These are phyloP conservation scores for Pseudotsuga menziesii DNA, from an alignment of 75 land plant genomes.

Conservation along the genomic window DNA sequence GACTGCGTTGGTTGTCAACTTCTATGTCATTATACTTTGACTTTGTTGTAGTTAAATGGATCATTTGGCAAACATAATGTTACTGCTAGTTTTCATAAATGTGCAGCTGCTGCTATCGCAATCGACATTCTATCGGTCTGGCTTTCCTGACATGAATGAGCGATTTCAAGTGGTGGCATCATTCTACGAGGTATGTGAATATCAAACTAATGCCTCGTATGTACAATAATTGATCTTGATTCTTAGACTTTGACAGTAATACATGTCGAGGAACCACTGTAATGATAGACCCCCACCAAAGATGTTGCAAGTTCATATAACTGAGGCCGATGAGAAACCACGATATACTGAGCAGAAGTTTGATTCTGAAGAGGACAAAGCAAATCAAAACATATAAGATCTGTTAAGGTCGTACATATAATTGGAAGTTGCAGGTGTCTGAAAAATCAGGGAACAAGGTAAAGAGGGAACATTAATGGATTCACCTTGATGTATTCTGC, in stretches of 20 bases:
- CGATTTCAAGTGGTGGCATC: too few relatives aligned
- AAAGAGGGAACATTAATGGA: conserved; percentile 2
- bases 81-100: too few relatives aligned
- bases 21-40: too few relatives aligned
- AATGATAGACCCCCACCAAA: conserved; percentile 26
- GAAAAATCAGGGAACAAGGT: background rate
- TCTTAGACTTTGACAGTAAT: conserved; percentile 12
- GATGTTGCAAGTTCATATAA: conserved; percentile 22
- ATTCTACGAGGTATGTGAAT: too few relatives aligned
- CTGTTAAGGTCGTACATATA: background rate
- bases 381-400: background rate
- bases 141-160: too few relatives aligned
- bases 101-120: too few relatives aligned
- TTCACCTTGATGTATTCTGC: conserved; percentile 22
- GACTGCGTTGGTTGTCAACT: too few relatives aligned
- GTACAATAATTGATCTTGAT: too few relatives aligned
- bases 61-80: too few relatives aligned
- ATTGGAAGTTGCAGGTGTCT: background rate
- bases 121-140: too few relatives aligned
- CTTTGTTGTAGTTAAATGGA: too few relatives aligned
- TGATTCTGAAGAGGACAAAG: conserved; percentile 15
- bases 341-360: conserved; percentile 18
- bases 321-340: conserved; percentile 33
- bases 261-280: conserved; percentile 17
- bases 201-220: too few relatives aligned